phyloP scores from a whole-genome alignment of 2,329 filamentous ascomycete species.

The Chaetomium globosum region DNA sequence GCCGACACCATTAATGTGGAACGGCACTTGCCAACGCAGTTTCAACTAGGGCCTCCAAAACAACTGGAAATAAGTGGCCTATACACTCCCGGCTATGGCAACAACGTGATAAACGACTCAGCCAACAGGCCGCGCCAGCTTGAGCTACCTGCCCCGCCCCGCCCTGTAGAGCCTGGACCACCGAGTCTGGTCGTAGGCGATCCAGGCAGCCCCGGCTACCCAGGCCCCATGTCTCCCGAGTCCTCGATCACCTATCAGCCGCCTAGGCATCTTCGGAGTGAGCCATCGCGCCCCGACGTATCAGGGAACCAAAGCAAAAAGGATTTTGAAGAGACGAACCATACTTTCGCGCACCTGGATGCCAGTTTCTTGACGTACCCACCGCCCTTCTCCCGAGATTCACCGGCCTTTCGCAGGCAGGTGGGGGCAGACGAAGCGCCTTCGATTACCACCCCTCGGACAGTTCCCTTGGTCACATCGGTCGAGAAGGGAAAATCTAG shows the following conservation, averaged over 20 bases:
- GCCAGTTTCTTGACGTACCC: conserved; percentile 25
- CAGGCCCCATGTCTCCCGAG: conserved; percentile 21
- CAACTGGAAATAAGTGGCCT: conserved; percentile 19
- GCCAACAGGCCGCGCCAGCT: neutral
- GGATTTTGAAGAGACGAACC: conserved; percentile 13
- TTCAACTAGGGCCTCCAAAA: conserved; percentile 41
- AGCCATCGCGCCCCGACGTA: conserved; percentile 16
- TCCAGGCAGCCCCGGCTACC: neutral
- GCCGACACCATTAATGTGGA: conserved; percentile 46
- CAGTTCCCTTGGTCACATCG: conserved; percentile 15
- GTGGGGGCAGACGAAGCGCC: conserved; percentile 1
- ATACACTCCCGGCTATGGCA: conserved; percentile 16
- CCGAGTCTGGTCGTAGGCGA: conserved; percentile 20
- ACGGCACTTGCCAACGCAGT: conserved; percentile 43
- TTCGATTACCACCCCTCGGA: conserved; percentile 21
- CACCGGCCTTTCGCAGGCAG: conserved; percentile 18
- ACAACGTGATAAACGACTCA: neutral
- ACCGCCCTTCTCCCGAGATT: conserved; percentile 17
- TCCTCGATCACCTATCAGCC: conserved; percentile 19
- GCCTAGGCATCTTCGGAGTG: conserved; percentile 11
- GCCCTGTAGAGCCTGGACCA: conserved; percentile 2
- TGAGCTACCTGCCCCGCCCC: neutral
- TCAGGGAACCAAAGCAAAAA: conserved; percentile 3
- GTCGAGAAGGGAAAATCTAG: conserved; percentile 39
- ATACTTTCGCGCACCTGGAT: conserved; percentile 4